Evolutionary conservation across 2,329 filamentous ascomycete genomes (phyloP), one percentile per base, ranked within the genome.

Genomic region (Talaromyces atroroseus): DNA sequence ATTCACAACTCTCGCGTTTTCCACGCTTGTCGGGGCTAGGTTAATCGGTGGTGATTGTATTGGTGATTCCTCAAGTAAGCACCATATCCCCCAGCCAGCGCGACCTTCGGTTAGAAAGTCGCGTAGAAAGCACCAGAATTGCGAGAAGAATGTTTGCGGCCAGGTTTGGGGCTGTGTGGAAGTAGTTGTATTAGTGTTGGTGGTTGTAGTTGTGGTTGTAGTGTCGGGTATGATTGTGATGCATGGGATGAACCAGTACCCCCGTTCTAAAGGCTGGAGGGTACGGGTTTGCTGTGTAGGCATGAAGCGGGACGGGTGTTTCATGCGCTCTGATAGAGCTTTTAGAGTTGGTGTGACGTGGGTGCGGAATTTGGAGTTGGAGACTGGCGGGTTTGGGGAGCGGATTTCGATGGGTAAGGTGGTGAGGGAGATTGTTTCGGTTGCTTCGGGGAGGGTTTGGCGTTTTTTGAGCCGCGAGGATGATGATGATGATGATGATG

Each of bases 171-270:
- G 16, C 14, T 16, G 14, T 12, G 61, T 34, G 6, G 11, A 8
- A 34, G 2, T 36, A 29, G 26, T 29, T 8, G 26, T 51, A 5
- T 23, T 18, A 11, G 26, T 20, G 18, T 3, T 34, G 6, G 34
- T n/a, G 24, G 26, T 29, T 4, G 4, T 14, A 5, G 20, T 46
- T 46, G 48, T 8, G 46, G 23, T 46, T 10, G 32, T 26, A 18
- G 12, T 18, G 26, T 57, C 56, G 2, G 38, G 18, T 16, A 49
- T 21, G n/a, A 58, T 50, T 4, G 26, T 62, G 74, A 79, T 3
- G 63, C 66, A 23, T 64, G 63, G 52, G 4, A 96, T 64, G 2
- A 77, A 69, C 92, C 92, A 96, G 70, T 88, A 85, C 0, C 91
- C 92, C 16, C 92, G 80, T 68, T 95, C 90, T 38, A 87, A 80